A percentile compares a stretch with the other conserved stretches of the same genome.
These are phyloP conservation scores for Lipomyces yamadae DNA, from an alignment of 805 yeast species.

Conservation along the genomic window DNA sequence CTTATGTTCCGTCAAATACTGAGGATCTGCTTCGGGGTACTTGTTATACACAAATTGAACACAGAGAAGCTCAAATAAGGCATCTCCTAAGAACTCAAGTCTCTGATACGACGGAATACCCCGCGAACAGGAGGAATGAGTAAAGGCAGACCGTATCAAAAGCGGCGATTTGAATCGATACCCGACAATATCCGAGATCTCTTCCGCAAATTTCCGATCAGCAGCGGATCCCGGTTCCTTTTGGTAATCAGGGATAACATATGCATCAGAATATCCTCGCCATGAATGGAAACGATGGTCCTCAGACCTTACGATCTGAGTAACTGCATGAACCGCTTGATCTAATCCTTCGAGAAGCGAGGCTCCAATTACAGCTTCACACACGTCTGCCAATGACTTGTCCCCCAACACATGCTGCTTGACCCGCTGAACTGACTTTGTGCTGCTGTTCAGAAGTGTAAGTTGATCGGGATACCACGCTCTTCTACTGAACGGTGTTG, in stretches of 20 bases:
- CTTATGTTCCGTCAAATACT: slow-evolving; percentile 18
- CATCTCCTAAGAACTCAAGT: slow-evolving; percentile 23
- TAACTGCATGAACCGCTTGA: slow-evolving; percentile 6
- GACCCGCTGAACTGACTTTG: slow-evolving; percentile 2
- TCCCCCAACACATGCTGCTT: slow-evolving; percentile 5
- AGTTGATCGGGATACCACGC: slow-evolving; percentile 17
- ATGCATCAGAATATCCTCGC: slow-evolving; percentile 2
- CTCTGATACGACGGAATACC: slow-evolving; percentile 15
- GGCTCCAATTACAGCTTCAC: slow-evolving; percentile 19
- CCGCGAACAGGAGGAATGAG: slow-evolving; percentile 12
- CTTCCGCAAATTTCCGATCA: slow-evolving; percentile 6
- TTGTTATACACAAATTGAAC: slow-evolving; percentile 13
- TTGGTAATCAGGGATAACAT: slow-evolving; percentile 5
- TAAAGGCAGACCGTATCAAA: slow-evolving; percentile 13
- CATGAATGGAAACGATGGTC: slow-evolving; percentile 10
- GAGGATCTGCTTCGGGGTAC: slow-evolving; percentile 13
- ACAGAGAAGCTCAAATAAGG: slow-evolving; percentile 13
- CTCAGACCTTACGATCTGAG: slow-evolving; percentile 5
- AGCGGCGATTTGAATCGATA: slow-evolving; percentile 11
- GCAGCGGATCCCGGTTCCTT: neutral
- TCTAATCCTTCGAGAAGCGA: slow-evolving; percentile 11
- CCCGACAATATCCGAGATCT: slow-evolving; percentile 10
- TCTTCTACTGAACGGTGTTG: slow-evolving; percentile 13
- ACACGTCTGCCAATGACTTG: slow-evolving; percentile 19
- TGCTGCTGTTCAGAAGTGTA: neutral